Conservation (phyloP, 2,329 filamentous ascomycete species). For the Penicillium crustosum region DNA sequence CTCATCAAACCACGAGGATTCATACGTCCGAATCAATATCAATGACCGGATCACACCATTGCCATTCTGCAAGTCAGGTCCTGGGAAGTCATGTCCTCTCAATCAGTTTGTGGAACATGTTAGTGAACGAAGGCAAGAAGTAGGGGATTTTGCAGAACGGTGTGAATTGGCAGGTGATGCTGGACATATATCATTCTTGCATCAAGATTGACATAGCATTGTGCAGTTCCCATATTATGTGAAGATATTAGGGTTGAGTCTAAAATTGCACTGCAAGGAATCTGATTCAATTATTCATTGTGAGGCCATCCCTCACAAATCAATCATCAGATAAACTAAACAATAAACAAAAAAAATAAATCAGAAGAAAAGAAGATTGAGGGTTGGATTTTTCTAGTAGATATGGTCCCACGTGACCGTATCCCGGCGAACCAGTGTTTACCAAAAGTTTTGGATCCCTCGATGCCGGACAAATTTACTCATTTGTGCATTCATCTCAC, state of each 20-base stretch:
- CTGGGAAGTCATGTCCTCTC: slow-evolving; percentile 51
- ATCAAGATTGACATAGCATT: slow-evolving; percentile 36
- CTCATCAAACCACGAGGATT: slow-evolving; percentile 22
- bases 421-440: slow-evolving; percentile 29
- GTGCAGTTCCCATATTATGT: background rate
- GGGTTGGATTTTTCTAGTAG: background rate
- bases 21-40: slow-evolving; percentile 55
- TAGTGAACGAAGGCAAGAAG: slow-evolving; percentile 40
- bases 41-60: slow-evolving; percentile 58
- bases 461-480: background rate
- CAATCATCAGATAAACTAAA: background rate
- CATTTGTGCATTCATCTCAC: background rate
- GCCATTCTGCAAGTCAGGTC: slow-evolving; percentile 49
- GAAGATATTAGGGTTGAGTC: background rate
- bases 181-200: slow-evolving; percentile 51
- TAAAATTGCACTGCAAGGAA: background rate
- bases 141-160: slow-evolving; percentile 50
- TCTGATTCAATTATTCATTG: background rate
- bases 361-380: background rate
- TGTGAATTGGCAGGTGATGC: slow-evolving; percentile 49
- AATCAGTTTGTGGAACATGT: slow-evolving; percentile 46
- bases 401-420: slow-evolving; percentile 22
- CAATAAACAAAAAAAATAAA: background rate
- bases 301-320: too few species aligned
- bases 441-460: slow-evolving; percentile 17